phyloP scores from a whole-genome alignment of 2,329 filamentous ascomycete genomes.

The Tolypocladium nubicola region DNA sequence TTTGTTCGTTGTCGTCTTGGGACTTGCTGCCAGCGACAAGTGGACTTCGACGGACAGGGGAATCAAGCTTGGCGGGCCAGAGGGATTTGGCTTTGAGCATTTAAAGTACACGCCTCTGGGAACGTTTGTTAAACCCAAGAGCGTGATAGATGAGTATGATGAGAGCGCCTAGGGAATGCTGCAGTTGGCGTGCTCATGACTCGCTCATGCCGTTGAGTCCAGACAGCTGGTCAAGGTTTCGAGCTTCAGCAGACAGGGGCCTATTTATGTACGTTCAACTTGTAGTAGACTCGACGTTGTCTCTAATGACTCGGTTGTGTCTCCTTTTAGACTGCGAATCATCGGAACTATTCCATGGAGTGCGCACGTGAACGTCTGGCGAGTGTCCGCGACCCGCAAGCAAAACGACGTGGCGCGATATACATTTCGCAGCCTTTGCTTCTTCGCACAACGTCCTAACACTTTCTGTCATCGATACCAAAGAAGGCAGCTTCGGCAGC shows the following conservation, averaged over 20 bases:
- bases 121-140: constrained; percentile 35
- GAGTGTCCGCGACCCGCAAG: background rate
- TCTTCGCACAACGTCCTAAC: background rate
- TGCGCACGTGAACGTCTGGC: background rate
- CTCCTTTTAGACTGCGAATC: too few relatives aligned
- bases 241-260: background rate
- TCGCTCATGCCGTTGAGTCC: background rate
- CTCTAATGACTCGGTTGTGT: too few relatives aligned
- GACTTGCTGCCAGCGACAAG: constrained; percentile 31
- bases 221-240: background rate
- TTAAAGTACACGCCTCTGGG: constrained; percentile 37
- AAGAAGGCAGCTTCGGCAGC: background rate
- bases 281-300: too few relatives aligned
- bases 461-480: background rate
- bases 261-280: background rate
- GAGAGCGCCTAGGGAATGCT: background rate
- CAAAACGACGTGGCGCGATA: background rate
- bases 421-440: background rate
- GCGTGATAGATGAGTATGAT: constrained; percentile 41
- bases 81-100: constrained; percentile 36
- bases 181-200: background rate
- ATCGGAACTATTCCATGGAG: too few relatives aligned
- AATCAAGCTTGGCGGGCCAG: constrained; percentile 37
- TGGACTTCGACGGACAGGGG: constrained; percentile 35
- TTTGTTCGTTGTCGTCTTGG: constrained; percentile 37